phyloP scores from a whole-genome alignment of 176 grass and related monocot genomes.

The Zoysia pacifica region DNA sequence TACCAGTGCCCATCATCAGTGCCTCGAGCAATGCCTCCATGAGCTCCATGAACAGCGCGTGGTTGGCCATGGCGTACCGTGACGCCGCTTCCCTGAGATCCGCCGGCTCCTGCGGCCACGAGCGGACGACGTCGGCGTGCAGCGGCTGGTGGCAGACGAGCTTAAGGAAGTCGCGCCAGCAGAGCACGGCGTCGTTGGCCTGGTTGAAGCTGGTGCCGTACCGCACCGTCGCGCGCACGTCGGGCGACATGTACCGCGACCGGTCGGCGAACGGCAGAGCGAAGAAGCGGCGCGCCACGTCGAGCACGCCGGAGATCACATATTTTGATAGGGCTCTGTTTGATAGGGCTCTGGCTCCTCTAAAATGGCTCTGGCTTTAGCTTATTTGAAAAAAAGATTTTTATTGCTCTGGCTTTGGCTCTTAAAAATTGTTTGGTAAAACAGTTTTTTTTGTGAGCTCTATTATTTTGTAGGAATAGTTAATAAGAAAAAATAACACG shows the following conservation, averaged over 20 bases:
- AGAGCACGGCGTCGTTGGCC: constrained; percentile 75
- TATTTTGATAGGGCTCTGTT: too few relatives aligned
- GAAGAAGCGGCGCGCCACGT: constrained; percentile 76
- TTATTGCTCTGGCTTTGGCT: too few relatives aligned
- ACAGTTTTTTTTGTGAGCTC: too few relatives aligned
- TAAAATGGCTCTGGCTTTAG: too few relatives aligned
- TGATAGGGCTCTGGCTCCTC: too few relatives aligned
- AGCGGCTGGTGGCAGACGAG: constrained; percentile 64
- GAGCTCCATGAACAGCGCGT: constrained; percentile 57
- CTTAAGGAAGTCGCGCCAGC: constrained; percentile 95
- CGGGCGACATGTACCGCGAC: constrained; percentile 66
- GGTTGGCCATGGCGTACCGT: constrained; percentile 50
- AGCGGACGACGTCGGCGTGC: too few relatives aligned
- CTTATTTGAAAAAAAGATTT: too few relatives aligned
- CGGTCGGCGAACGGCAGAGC: constrained; percentile 59
- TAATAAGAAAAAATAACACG: too few relatives aligned
- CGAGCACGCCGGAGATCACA: constrained; percentile 42
- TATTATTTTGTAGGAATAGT: too few relatives aligned
- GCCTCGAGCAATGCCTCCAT: constrained; percentile 62
- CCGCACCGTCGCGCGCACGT: constrained; percentile 52
- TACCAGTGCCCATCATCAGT: too few relatives aligned
- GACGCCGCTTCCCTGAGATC: constrained; percentile 53
- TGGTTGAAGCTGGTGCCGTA: constrained; percentile 99
- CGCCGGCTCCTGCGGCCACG: constrained; percentile 55
- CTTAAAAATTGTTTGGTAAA: too few relatives aligned